phyloP scores from a whole-genome alignment of 2,329 filamentous ascomycete species.

The Monosporascus sp. region DNA sequence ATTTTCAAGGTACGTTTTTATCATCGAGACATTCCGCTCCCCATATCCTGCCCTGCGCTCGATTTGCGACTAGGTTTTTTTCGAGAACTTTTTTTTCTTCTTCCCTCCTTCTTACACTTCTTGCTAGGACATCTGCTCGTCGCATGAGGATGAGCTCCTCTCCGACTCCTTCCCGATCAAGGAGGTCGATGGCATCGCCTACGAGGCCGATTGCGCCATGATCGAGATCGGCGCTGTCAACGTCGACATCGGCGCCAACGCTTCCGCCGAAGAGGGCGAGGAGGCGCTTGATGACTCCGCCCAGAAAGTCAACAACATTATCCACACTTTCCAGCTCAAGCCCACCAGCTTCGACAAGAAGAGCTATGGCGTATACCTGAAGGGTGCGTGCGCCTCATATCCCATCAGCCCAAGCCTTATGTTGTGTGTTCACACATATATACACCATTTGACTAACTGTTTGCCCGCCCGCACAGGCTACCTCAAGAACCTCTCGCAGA shows the following conservation, averaged over 20 bases:
- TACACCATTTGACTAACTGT: not conserved
- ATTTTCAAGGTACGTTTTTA: constrained; percentile 59
- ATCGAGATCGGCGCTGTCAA: constrained; percentile 72
- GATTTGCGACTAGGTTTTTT: not conserved
- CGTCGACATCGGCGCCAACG: constrained; percentile 90
- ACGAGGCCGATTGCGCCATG: constrained; percentile 89
- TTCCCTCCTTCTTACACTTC: not conserved
- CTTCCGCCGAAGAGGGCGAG: constrained; percentile 85
- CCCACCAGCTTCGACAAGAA: constrained; percentile 83
- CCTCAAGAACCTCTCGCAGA: constrained; percentile 82
- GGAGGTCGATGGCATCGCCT: constrained; percentile 73
- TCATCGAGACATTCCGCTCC: not conserved
- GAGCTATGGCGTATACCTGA: constrained; percentile 75
- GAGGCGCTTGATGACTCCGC: constrained; percentile 67
- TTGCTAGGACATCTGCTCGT: constrained; percentile 78
- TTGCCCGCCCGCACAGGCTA: constrained; percentile 52
- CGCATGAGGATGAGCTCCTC: constrained; percentile 77
- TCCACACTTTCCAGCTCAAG: constrained; percentile 86
- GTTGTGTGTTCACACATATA: constrained; percentile 1
- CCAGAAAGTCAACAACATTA: constrained; percentile 84
- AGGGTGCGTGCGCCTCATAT: constrained; percentile 53
- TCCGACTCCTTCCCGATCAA: constrained; percentile 89
- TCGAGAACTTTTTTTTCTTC: not conserved
- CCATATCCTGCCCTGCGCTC: not conserved
- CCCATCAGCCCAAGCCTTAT: not conserved